Conservation (phyloP, 371 early-diverging fungal genomes). For the Actinomucor elegans region DNA sequence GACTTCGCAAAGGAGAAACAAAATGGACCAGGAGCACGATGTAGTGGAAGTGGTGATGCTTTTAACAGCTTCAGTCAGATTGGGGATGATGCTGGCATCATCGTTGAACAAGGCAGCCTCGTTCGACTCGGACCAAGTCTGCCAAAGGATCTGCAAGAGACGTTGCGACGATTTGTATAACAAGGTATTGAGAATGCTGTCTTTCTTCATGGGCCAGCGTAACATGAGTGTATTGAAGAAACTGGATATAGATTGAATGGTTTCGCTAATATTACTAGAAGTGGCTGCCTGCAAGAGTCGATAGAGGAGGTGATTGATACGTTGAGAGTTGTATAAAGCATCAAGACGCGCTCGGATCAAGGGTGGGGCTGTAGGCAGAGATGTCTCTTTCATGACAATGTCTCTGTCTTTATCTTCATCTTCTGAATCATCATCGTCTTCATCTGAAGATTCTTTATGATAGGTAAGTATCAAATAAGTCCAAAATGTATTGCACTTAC, state of each 20-base stretch:
- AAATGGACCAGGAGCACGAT: constrained; percentile 46
- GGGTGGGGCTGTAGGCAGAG: constrained; percentile 7
- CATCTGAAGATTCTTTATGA: too few species aligned
- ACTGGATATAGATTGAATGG: constrained; percentile 34
- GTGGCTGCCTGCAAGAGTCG: constrained; percentile 26
- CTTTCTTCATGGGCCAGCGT: constrained; percentile 59
- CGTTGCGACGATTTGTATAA: constrained; percentile 39
- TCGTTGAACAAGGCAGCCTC: constrained; percentile 19
- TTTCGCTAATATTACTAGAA: constrained; percentile 3
- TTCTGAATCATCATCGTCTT: constrained; percentile 40
- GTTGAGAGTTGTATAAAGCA: constrained; percentile 42
- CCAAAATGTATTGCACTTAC: constrained; percentile 5
- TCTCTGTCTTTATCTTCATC: constrained; percentile 32
- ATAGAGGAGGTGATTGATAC: constrained; percentile 46
- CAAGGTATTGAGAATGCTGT: constrained; percentile 51
- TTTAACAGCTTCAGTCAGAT: constrained; percentile 1
- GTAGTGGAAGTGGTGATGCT: constrained; percentile 10
- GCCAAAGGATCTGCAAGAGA: constrained; percentile 32
- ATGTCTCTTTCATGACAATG: constrained; percentile 24
- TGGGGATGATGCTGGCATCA: constrained; percentile 1
- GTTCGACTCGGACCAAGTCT: constrained; percentile 23
- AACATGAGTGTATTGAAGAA: constrained; percentile 60
- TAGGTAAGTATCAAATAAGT: constrained; percentile 10
- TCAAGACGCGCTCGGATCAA: constrained; percentile 49
- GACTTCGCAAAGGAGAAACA: constrained; percentile 72